Base-by-base conservation (phyloP, 345 rosid genomes). In the Fremontodendron californicum region DNA sequence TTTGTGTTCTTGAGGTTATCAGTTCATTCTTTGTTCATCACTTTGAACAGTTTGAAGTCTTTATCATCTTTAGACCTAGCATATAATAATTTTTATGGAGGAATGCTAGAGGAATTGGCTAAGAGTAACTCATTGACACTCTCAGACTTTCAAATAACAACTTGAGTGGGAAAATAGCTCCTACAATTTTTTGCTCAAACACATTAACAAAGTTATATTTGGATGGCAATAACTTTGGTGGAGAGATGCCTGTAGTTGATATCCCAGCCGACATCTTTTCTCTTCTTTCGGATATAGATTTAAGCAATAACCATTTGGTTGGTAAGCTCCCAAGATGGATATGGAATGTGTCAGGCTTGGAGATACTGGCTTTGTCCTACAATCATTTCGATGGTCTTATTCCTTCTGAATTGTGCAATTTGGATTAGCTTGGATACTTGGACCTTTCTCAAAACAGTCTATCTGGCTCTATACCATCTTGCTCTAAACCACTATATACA, bases 251-350 rank as follows among this genome's bases (percentile, higher is more conserved):
- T 18, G 12, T 0, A 0, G 25, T 68, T 27, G 55, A 67, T 67
- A 2, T 64, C 51, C 9, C 33, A 1, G 7, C 49, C 1, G 1
- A 9, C 11, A 18, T 4, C 0, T 35, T 25, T 1, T 4, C n/a
- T 8, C 0, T 5, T 21, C 4, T 65, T 39, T 0, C 0, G 0
- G 6, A n/a, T 3, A 21, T 78, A 0, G 73, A 80, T 75, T 23
- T 70, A 9, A 71, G 79, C n/a, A 23, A 76, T 6, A 80, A 80
- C 27, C 10, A 18, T 63, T 40, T 76, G 3, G 31, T 33, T 5
- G 79, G 79, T 6, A 19, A 37, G 55, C 61, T 80, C 66, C 79
- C 79, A 63, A 63, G 16, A 42, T 81, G 83, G 81, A 54, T 83
- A 0, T 27, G 11, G 21, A 51, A 55, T 29, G 3, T 74, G 0